phyloP scores from a whole-genome alignment of 805 yeast genomes.

The Phaffomyces opuntiae region DNA sequence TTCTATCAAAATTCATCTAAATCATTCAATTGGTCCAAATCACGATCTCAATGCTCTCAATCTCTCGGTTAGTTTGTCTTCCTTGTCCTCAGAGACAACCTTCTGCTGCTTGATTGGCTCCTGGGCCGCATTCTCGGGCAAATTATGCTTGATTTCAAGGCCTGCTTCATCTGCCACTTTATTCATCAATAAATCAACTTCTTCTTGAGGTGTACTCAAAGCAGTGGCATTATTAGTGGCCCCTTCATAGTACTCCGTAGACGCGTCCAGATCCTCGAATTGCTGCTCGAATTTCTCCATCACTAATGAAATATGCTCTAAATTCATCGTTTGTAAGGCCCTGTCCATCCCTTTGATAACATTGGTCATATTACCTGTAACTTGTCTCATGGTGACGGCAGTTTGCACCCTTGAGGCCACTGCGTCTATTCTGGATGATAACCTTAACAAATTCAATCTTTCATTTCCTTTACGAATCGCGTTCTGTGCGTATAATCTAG shows the following conservation, averaged over 20 bases:
- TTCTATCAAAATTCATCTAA: background rate
- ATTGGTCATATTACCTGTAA: conserved; percentile 87
- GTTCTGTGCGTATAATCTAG: conserved; percentile 89
- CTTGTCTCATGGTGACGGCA: conserved; percentile 95
- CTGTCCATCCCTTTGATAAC: conserved; percentile 95
- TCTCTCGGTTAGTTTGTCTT: conserved; percentile 82
- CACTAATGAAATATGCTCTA: conserved; percentile 84
- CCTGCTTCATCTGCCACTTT: conserved; percentile 98
- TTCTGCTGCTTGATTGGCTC: conserved; percentile 46
- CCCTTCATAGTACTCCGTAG: conserved; percentile 86
- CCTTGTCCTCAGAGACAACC: conserved; percentile 58
- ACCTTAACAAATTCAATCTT: conserved; percentile 66
- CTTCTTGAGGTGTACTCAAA: conserved; percentile 86
- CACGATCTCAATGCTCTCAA: conserved; percentile 70
- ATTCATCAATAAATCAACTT: conserved; percentile 83
- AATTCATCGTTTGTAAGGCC: conserved; percentile 92
- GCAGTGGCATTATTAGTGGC: conserved; percentile 89
- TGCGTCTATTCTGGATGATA: conserved; percentile 89
- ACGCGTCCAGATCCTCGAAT: conserved; percentile 92
- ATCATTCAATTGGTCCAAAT: background rate
- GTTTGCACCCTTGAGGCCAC: conserved; percentile 96
- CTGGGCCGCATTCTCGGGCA: conserved; percentile 41
- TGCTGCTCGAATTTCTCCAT: conserved; percentile 97
- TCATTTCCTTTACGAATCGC: conserved; percentile 91
- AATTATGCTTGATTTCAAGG: conserved; percentile 79